Evolutionary conservation across 2,329 filamentous ascomycete species (phyloP), one percentile per base, ranked within the genome.

Genomic region (Endoconidiophora polonica): DNA sequence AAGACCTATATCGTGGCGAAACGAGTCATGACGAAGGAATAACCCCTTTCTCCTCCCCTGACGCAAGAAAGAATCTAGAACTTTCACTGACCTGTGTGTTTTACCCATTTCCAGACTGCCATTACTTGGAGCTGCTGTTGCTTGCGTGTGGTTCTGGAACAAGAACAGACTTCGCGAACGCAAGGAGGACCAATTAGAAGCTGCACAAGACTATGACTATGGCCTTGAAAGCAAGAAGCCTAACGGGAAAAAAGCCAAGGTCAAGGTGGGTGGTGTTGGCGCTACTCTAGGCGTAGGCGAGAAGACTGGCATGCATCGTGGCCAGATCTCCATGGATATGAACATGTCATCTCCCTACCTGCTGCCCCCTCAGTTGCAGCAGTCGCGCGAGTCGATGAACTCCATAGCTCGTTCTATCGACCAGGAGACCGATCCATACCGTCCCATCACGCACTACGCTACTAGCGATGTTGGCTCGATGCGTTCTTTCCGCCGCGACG

Each of bases 191-290:
- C 72, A 74, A 16, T 78, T 83, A 55, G 88, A 95, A 63, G 85
- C 86, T 57, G 86, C 93, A 65, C 88, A 83, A 60, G 91, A 86
- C 0, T 73, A 96, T 60, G 91, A 98, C 63, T 98, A 95, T 61
- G 91, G 91, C 36, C 66, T 95, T 60, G 86, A 67, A 46, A 56
- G 66, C 14, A 65, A 64, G 57, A 60, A 59, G 44, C 4, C 38
- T 12, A 60, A 59, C 54, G 62, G 63, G 20, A 62, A 58, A 57
- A 60, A 59, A 54, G 62, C 63, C 24, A 62, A 58, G 58, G 64
- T 59, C 48, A 18, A 22, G 36, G 36, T 26, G 18, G 40, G 40
- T 20, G 24, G 24, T 20, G 44, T 20, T 38, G 44, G n/a, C 4
- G 43, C 61, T 18, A 54, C 63, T 22, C 62, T 66, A 40, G 79